These are phyloP conservation scores for Selaginella tamariscina DNA, from an alignment of 75 land plant genomes.

Conservation along the genomic window DNA sequence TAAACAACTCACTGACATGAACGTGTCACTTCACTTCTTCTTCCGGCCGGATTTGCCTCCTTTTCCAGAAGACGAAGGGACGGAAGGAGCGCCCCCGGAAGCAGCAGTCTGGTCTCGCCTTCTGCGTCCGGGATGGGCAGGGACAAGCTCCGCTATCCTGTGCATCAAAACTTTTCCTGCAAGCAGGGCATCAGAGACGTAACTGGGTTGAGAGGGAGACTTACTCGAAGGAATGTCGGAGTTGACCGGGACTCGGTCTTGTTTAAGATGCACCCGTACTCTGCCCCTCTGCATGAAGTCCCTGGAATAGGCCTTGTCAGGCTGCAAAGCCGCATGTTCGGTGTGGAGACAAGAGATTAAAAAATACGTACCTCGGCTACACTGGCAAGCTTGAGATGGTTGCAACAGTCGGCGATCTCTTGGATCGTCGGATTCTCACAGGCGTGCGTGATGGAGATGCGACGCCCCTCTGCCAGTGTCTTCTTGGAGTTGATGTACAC, in stretches of 20 bases:
- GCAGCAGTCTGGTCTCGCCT: constrained; percentile 52
- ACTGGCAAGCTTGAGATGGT: constrained; percentile 44
- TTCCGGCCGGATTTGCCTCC: constrained; percentile 62
- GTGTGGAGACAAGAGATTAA: background rate
- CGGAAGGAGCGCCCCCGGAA: constrained; percentile 13
- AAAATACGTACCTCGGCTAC: constrained; percentile 51
- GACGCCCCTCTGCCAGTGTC: constrained; percentile 70
- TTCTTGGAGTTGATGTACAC: constrained; percentile 84
- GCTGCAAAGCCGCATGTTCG: constrained; percentile 22
- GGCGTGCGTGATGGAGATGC: constrained; percentile 43
- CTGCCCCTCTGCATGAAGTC: constrained; percentile 86
- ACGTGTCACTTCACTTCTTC: constrained; percentile 30
- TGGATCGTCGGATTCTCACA: constrained; percentile 74
- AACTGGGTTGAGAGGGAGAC: constrained; percentile 12
- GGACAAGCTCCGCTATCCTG: constrained; percentile 68
- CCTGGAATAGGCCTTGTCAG: constrained; percentile 76
- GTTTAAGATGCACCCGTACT: constrained; percentile 57
- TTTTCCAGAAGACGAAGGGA: constrained; percentile 33
- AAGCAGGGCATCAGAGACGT: background rate
- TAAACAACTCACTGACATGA: background rate
- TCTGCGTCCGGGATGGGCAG: constrained; percentile 48
- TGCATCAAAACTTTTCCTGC: constrained; percentile 72
- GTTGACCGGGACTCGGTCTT: constrained; percentile 32
- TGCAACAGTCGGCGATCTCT: constrained; percentile 70
- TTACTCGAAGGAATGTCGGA: constrained; percentile 66